Conservation (phyloP, 371 early-diverging fungal genomes). For the Saksenaea vasiformis region DNA sequence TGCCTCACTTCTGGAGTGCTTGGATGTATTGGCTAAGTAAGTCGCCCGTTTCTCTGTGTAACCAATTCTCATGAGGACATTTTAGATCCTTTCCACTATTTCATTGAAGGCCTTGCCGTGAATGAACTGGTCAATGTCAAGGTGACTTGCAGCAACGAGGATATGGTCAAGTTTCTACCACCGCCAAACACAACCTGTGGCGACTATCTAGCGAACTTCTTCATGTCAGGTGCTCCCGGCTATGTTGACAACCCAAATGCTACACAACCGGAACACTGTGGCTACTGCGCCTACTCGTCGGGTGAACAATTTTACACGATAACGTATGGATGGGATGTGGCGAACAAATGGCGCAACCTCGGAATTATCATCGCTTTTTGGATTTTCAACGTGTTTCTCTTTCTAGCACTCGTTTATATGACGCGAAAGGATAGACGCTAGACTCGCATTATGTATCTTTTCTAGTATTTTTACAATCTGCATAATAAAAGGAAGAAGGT, state of each 20-base stretch:
- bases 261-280: slow-evolving; percentile 38
- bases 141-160: slow-evolving; percentile 43
- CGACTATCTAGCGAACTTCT: slow-evolving; percentile 51
- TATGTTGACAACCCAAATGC: slow-evolving; percentile 48
- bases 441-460: too few species aligned
- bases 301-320: slow-evolving; percentile 52
- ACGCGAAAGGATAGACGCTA: slow-evolving; percentile 5
- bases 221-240: slow-evolving; percentile 42
- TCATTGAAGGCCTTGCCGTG: slow-evolving; percentile 62
- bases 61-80: slow-evolving; percentile 1
- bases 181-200: slow-evolving; percentile 57
- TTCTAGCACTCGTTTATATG: slow-evolving; percentile 12
- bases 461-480: too few species aligned
- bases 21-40: slow-evolving; percentile 69
- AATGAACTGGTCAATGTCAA: slow-evolving; percentile 53
- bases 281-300: slow-evolving; percentile 53
- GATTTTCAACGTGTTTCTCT: slow-evolving; percentile 41
- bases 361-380: slow-evolving; percentile 54
- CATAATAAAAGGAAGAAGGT: too few species aligned
- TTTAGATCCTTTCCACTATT: slow-evolving; percentile 49
- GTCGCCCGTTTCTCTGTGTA: too few species aligned
- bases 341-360: slow-evolving; percentile 64
- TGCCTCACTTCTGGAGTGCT: slow-evolving; percentile 68
- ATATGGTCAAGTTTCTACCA: slow-evolving; percentile 46
- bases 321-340: slow-evolving; percentile 19